phyloP scores from a whole-genome alignment of 306 rosid genomes.

The Vicia sativa region DNA sequence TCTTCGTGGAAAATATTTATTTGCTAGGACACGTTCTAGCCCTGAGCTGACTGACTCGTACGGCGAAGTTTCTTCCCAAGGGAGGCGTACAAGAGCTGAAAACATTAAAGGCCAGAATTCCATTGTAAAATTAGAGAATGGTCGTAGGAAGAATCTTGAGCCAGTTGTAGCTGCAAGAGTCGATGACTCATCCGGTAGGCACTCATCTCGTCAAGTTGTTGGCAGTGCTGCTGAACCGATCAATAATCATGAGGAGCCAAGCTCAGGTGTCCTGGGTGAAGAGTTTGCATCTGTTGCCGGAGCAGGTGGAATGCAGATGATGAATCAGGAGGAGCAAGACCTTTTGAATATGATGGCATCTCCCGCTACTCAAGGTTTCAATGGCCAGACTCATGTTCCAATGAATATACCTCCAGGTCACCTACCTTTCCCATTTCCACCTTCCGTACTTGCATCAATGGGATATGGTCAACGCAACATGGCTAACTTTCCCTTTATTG shows the following conservation, averaged over 20 bases:
- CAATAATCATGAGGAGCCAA: constrained; percentile 58
- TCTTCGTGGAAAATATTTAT: constrained; percentile 67
- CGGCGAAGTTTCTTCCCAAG: constrained; percentile 72
- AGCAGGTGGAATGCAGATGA: constrained; percentile 58
- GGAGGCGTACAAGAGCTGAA: constrained; percentile 60
- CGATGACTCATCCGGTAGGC: constrained; percentile 59
- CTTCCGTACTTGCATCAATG: constrained; percentile 76
- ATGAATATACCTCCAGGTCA: constrained; percentile 71
- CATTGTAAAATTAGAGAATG: constrained; percentile 61
- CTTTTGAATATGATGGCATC: constrained; percentile 81
- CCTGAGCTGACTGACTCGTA: constrained; percentile 91
- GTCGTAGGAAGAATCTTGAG: constrained; percentile 61
- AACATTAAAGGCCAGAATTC: constrained; percentile 53
- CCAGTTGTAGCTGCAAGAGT: constrained; percentile 53
- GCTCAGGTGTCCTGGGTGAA: constrained; percentile 50
- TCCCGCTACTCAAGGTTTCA: constrained; percentile 64
- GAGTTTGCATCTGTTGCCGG: constrained; percentile 73
- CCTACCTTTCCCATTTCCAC: constrained; percentile 74
- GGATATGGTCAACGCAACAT: constrained; percentile 75
- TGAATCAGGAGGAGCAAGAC: constrained; percentile 95
- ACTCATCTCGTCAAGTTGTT: constrained; percentile 51
- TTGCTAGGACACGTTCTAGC: constrained; percentile 96
- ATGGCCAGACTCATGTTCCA: constrained; percentile 76
- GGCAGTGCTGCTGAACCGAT: constrained; percentile 61
- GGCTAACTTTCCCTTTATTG: constrained; percentile 75